Evolutionary conservation across 768 basidiomycete genomes (phyloP).

Genomic region (Candolleomyces aberdarensis): DNA sequence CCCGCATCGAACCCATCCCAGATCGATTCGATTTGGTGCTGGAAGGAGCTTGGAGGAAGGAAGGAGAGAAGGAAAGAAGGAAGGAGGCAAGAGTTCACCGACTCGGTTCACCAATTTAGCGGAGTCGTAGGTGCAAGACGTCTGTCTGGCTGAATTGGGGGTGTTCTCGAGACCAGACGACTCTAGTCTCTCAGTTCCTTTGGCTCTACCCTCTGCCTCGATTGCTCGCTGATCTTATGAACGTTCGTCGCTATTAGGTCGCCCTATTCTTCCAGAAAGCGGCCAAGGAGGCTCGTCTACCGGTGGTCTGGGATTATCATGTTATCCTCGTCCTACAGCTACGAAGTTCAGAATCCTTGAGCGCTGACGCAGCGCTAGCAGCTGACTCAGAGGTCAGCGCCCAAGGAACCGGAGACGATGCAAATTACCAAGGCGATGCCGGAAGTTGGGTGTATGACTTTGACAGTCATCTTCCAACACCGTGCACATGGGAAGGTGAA

Average conservation of each 20-base stretch:
- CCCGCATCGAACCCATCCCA: background rate
- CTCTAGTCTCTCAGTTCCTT: no score
- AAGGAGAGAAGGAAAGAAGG: no score
- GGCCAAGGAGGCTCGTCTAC: constrained; percentile 25
- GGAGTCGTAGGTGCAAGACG: no score
- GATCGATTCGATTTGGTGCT: background rate
- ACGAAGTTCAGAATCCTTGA: constrained; percentile 8
- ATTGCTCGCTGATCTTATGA: background rate
- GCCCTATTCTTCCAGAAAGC: constrained; percentile 62
- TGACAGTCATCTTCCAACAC: constrained; percentile 51
- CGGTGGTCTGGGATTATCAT: constrained; percentile 76
- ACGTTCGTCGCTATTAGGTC: constrained; percentile 37
- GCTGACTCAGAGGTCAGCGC: no score
- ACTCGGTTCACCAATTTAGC: no score
- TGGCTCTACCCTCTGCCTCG: background rate
- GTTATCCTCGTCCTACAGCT: constrained; percentile 55
- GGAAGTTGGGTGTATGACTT: constrained; percentile 65
- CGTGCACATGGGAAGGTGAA: constrained; percentile 51
- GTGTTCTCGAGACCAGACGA: no score
- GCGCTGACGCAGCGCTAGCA: background rate
- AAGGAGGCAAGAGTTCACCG: no score
- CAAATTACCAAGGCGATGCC: background rate
- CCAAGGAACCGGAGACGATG: background rate
- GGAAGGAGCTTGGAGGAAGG: no score
- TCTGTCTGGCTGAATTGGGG: no score